Conservation (phyloP, 352 stramenopile species). For the Pythium inflatum region DNA sequence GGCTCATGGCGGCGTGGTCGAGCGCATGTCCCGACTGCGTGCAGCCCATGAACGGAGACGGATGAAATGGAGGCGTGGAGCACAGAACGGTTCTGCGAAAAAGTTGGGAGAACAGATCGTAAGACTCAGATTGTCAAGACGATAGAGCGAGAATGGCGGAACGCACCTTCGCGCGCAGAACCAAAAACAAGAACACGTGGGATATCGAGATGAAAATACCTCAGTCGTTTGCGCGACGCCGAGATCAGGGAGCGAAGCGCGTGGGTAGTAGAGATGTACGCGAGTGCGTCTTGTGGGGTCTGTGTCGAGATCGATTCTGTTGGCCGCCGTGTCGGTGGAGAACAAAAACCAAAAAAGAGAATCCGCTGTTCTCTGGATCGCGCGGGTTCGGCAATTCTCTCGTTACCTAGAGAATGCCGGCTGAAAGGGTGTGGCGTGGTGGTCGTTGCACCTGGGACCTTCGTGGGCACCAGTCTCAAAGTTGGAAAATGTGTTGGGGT, state of each 20-base stretch:
- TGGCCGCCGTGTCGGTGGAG: constrained; percentile 1
- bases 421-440: background rate
- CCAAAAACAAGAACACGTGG: background rate
- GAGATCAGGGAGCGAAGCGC: background rate
- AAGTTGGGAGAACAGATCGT: constrained; percentile 5
- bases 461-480: background rate
- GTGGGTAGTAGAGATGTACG: background rate
- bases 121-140: constrained; percentile 10
- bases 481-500: constrained; percentile 34
- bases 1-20: constrained; percentile 20
- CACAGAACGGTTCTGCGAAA: constrained; percentile 21
- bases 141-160: background rate
- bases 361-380: background rate
- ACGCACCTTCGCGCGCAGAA: constrained; percentile 5
- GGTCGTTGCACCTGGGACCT: background rate
- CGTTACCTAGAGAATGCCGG: background rate
- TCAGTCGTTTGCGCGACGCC: background rate
- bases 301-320: constrained; percentile 22
- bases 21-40: constrained; percentile 34
- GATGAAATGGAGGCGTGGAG: constrained; percentile 5
- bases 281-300: background rate
- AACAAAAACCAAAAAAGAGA: constrained; percentile 2
- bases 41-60: constrained; percentile 35
- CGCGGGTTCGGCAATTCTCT: constrained; percentile 12
- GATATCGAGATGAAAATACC: constrained; percentile 13